Evolutionary conservation across 2,329 filamentous ascomycete genomes (phyloP).

Genomic region (Alternaria hordeiaustralica): DNA sequence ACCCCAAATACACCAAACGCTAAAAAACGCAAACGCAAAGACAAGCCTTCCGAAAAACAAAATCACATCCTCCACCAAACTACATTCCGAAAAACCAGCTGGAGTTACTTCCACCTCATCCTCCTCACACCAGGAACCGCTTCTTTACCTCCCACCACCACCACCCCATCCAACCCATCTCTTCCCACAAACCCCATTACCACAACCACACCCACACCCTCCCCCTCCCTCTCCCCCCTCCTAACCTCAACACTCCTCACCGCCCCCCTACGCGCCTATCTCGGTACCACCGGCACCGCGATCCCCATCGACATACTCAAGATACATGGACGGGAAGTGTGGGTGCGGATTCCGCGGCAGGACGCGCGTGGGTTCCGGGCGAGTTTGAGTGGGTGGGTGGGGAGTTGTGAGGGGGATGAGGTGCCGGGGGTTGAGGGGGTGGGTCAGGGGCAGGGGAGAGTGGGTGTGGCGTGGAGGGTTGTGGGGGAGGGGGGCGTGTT

Average conservation of each 20-base stretch:
- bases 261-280: slow-evolving; percentile 69
- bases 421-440: slow-evolving; percentile 20
- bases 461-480: slow-evolving; percentile 40
- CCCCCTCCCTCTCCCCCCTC: slow-evolving; percentile 58
- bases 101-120: slow-evolving; percentile 53
- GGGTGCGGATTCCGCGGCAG: slow-evolving; percentile 33
- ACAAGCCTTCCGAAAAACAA: slow-evolving; percentile 5
- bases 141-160: background rate
- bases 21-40: slow-evolving; percentile 22
- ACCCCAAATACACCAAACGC: background rate
- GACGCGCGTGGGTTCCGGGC: slow-evolving; percentile 35
- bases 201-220: background rate
- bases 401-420: slow-evolving; percentile 26
- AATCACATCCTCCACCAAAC: slow-evolving; percentile 38
- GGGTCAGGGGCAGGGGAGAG: background rate
- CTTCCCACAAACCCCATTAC: background rate
- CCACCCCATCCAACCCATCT: slow-evolving; percentile 50
- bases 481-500: slow-evolving; percentile 16
- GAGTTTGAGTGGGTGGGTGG: slow-evolving; percentile 35
- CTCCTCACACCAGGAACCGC: slow-evolving; percentile 32
- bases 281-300: slow-evolving; percentile 71
- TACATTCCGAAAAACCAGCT: slow-evolving; percentile 49
- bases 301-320: slow-evolving; percentile 75
- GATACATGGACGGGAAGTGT: slow-evolving; percentile 23
- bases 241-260: slow-evolving; percentile 69